Evolutionary conservation across 2,329 filamentous ascomycete genomes (phyloP), one percentile per base, ranked within the genome.

Genomic region (Juglanconis oblonga): DNA sequence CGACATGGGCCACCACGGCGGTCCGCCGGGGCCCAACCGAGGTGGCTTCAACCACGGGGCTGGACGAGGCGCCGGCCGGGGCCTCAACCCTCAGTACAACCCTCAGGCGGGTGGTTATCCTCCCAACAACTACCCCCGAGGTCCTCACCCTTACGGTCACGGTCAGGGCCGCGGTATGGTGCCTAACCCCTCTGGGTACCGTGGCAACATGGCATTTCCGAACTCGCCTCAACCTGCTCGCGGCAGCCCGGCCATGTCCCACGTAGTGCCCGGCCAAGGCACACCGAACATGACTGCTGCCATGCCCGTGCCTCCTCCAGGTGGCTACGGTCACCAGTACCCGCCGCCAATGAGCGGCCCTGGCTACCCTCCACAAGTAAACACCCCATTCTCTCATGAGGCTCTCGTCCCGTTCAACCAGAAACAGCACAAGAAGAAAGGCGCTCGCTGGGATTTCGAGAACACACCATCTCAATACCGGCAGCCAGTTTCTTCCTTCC

Each of bases 201-300:
- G 71, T 67, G 77, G 76, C 57, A 78, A 84, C 72, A 75, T 74
- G 49, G 79, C 80, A 67, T 84, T 81, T 66, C 80, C 83, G 47
- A 87, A 87, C 77, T 90, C 87, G 45, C 88, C 87, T 42, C 86
- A 88, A 68, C 83, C 87, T 65, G 76, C 79, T 57, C 82, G 83
- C 70, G 77, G 81, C 64, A 89, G 89, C 78, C 84, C 89, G 64
- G 86, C 87, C 36, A 78, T 90, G 58, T 77, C 86, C 33, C 83
- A 83, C 58, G 86, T 87, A 40, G 82, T 89, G 67, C 87, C 70
- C 2, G 67, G 67, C 66, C 66, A 88, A 60, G 83, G 83, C 64
- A 90, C 88, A 35, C 87, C 90, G 64, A 86, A 89, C 77, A 87
- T 87, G 87, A 83, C 72, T 59, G 78, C 81, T 47, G 83, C 82